Conservation (phyloP, 2,329 filamentous ascomycete genomes). For the Diaporthe sp. region DNA sequence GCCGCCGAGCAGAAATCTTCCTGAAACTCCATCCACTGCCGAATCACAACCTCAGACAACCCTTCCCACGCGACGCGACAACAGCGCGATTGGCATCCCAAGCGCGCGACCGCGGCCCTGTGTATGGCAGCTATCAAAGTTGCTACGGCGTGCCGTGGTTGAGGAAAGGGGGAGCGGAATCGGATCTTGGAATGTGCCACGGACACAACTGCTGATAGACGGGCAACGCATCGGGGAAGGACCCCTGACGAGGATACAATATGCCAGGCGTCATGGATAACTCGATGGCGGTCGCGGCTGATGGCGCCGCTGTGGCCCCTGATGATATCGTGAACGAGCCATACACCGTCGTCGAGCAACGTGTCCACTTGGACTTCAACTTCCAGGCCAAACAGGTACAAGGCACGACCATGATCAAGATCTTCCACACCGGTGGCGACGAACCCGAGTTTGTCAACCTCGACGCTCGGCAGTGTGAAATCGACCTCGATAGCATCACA, state of each 20-base stretch:
- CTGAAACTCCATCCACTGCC: not conserved
- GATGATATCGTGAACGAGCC: conserved; percentile 46
- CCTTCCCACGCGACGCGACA: conserved; percentile 23
- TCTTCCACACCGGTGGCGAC: conserved; percentile 70
- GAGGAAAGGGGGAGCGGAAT: conserved; percentile 28
- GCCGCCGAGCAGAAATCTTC: not conserved
- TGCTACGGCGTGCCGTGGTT: conserved; percentile 31
- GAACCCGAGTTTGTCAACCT: conserved; percentile 70
- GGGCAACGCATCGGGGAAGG: not conserved
- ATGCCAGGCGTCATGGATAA: conserved; percentile 46
- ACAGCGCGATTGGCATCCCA: not conserved
- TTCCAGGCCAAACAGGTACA: conserved; percentile 81
- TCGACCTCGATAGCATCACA: conserved; percentile 66
- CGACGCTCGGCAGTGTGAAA: conserved; percentile 73
- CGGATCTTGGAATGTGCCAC: not conserved
- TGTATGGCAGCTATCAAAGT: conserved; percentile 36
- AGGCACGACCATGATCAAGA: conserved; percentile 84
- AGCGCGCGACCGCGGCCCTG: conserved; percentile 15
- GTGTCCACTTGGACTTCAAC: conserved; percentile 90
- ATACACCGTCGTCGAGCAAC: conserved; percentile 80
- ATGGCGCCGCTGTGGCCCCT: conserved; percentile 14
- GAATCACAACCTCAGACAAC: not conserved
- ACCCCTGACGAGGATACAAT: not conserved
- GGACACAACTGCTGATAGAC: not conserved
- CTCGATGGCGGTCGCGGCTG: conserved; percentile 36